Percentiles rank a stretch among this genome's conserved stretches.
Evolutionary conservation across 495 filamentous ascomycete species (phyloP).

Genomic region (Aspergillus nidulans): DNA sequence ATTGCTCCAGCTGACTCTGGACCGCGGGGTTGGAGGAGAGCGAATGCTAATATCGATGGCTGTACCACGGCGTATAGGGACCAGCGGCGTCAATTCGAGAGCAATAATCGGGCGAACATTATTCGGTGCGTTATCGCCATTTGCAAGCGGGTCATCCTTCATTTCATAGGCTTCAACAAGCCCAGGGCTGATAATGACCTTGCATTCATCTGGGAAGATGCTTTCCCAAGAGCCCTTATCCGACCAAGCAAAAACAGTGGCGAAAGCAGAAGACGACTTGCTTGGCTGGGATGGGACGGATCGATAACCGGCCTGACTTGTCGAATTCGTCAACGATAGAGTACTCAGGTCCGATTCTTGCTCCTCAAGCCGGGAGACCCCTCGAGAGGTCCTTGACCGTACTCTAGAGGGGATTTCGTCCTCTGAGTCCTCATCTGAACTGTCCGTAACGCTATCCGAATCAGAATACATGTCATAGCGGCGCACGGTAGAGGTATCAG

Average conservation of each 20-base stretch:
- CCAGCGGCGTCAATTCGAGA: conserved; percentile 81
- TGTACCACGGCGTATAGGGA: conserved; percentile 81
- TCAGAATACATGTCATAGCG: conserved; percentile 45
- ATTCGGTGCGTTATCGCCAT: conserved; percentile 18
- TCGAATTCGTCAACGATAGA: conserved; percentile 70
- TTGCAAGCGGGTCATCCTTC: conserved; percentile 32
- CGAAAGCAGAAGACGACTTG: conserved; percentile 62
- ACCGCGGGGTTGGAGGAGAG: conserved; percentile 68
- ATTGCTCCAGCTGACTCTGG: conserved; percentile 63
- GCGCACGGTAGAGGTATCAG: conserved; percentile 49
- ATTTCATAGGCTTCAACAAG: conserved; percentile 79
- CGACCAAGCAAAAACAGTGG: conserved; percentile 81
- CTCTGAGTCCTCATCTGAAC: conserved; percentile 55
- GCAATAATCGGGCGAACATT: conserved; percentile 62
- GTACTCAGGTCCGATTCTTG: conserved; percentile 39
- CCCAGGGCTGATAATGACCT: conserved; percentile 75
- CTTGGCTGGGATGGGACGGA: conserved; percentile 51
- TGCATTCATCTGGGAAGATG: conserved; percentile 69
- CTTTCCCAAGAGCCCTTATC: conserved; percentile 77
- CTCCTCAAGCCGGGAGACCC: conserved; percentile 18
- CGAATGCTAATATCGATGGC: conserved; percentile 91
- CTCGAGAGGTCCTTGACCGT: conserved; percentile 22
- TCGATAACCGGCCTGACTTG: conserved; percentile 62
- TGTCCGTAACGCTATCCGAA: conserved; percentile 39
- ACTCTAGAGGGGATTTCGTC: conserved; percentile 33